Evolutionary conservation across 768 basidiomycete species (phyloP).

Genomic region (Cystofilobasidium capitatum): DNA sequence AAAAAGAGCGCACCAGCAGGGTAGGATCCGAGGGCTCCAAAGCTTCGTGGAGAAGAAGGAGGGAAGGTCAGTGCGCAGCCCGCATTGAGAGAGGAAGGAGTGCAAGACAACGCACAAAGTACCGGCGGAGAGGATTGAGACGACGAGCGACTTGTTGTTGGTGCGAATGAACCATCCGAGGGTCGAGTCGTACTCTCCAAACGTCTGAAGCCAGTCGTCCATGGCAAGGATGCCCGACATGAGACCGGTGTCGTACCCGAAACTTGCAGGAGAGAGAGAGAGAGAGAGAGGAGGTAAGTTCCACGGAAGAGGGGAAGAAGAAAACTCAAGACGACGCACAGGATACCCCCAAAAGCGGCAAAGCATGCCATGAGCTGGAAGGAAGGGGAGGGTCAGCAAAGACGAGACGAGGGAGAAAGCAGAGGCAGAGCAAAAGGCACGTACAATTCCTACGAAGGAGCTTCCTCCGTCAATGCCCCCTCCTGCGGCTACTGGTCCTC

Average conservation of each 20-base stretch:
- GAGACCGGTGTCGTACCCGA: constrained; percentile 13
- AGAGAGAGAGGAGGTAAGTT: background rate
- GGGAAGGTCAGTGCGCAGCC: no score
- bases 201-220: constrained; percentile 17
- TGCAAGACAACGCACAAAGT: constrained; percentile 35
- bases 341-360: constrained; percentile 34
- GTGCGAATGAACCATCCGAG: constrained; percentile 22
- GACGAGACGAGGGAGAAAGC: no score
- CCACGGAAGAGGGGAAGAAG: constrained; percentile 6
- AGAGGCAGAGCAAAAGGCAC: no score
- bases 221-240: constrained; percentile 21
- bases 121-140: constrained; percentile 41
- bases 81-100: constrained; percentile 54
- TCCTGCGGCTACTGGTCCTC: no score
- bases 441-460: no score
- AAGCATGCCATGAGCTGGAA: background rate
- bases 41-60: no score
- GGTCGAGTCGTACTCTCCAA: constrained; percentile 6
- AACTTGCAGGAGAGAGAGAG: background rate
- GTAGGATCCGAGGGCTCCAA: no score
- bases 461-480: no score
- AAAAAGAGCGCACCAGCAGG: no score
- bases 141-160: constrained; percentile 38
- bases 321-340: constrained; percentile 63
- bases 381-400: background rate